Evolutionary conservation across 257 asterid species (phyloP).

Genomic region (Ilex asprella): DNA sequence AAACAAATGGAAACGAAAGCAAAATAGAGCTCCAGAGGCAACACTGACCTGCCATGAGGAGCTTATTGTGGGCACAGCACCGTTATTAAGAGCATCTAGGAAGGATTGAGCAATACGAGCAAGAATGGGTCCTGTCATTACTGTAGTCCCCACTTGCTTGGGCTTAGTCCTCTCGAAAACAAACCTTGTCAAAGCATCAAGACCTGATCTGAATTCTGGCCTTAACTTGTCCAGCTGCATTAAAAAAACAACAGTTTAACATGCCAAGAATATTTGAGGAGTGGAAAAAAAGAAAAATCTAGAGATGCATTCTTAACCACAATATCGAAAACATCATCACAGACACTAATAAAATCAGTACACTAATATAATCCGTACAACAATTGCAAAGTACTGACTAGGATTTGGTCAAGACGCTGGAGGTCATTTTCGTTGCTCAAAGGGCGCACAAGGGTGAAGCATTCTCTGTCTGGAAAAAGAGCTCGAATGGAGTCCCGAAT

Average conservation of each 20-base stretch:
- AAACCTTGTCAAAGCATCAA: constrained; percentile 80
- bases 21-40: constrained; percentile 12
- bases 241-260: background rate
- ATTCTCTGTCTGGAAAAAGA: constrained; percentile 96
- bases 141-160: constrained; percentile 85
- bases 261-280: background rate
- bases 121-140: constrained; percentile 94
- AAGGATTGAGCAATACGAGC: constrained; percentile 91
- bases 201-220: constrained; percentile 85
- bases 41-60: constrained; percentile 94
- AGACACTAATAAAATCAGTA: background rate
- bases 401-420: constrained; percentile 82
- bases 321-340: too few relatives aligned
- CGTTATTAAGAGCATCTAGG: constrained; percentile 90
- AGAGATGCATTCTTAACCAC: background rate
- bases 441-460: constrained; percentile 94
- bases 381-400: constrained; percentile 39
- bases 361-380: background rate
- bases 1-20: background rate
- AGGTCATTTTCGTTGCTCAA: constrained; percentile 78
- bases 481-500: constrained; percentile 98
- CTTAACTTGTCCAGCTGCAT: constrained; percentile 74
- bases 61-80: constrained; percentile 96
- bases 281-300: background rate
- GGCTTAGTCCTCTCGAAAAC: constrained; percentile 95